Base-by-base conservation (phyloP, 352 stramenopile species). In the Phytophthora agathidicida region DNA sequence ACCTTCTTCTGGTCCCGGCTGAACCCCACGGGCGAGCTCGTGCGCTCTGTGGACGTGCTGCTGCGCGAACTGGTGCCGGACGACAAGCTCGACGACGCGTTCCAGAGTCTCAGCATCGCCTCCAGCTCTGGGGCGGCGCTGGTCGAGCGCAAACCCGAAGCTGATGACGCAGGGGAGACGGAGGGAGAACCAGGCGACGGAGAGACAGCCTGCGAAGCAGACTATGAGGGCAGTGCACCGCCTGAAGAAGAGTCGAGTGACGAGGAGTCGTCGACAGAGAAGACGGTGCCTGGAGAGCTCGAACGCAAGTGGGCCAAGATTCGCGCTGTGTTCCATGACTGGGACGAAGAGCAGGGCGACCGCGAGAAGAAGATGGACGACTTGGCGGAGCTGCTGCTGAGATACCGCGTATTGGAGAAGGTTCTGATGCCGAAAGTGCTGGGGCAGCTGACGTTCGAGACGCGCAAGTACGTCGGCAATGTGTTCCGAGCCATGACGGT, bases 311-410 rank as follows among this genome's bases (percentile, higher is more conserved):
- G 83, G 83, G 61, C 75, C 35, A 88, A 87, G 60, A 89, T 93
- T 44, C 83, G 80, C 32, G 71, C 76, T 22, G 63, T 91, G 7
- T 93, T 93, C 51, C 81, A 93, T 38, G 72, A 73, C 45, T 93
- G 80, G 81, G 79, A 90, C 56, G 83, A 90, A 38, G 76, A 88
- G 24, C 69, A 84, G 37, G 66, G 71, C 22, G 83, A 90, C 16
- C 77, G 79, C 39, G 77, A 89, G 60, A 83, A 81, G 66, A 89
- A 90, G 68, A 91, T 91, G 81, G 73, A 89, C 46, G 79, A 84
- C 53, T 86, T 93, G 73, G 82, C 80, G 10, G 82, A 93, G 49
- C 55, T 91, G 46, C 60, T 93, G 36, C 48, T 91, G 50, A 83
- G 83, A 31, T 88, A 82, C 53, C 81, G 75, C 19, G 77, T 92